Evolutionary conservation across 345 rosid genomes (phyloP).

Genomic region (Psidium friedrichsthalianum): DNA sequence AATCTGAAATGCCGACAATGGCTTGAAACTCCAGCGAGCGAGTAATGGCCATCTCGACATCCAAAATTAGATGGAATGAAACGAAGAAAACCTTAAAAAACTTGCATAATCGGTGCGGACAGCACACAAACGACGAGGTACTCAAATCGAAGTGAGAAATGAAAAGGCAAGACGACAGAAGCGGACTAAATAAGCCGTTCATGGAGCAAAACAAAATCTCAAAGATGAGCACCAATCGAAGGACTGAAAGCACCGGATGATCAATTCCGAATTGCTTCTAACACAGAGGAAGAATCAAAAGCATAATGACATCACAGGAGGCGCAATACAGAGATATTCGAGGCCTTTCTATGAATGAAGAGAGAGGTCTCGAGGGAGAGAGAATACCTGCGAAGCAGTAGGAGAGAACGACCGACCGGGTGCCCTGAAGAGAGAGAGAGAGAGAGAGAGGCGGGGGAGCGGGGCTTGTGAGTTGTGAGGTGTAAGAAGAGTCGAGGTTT

Average conservation of each 20-base stretch:
- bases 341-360: not conserved
- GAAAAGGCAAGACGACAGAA: not conserved
- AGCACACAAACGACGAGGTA: not conserved
- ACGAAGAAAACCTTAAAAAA: not conserved
- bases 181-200: not conserved
- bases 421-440: not conserved
- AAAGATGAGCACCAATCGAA: not conserved
- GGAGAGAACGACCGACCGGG: not conserved
- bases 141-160: not conserved
- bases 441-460: not conserved
- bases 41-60: not conserved
- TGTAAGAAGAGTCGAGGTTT: not conserved
- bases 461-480: not conserved
- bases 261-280: not conserved
- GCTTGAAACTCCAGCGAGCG: not conserved
- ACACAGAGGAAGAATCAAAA: not conserved
- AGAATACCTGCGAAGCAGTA: not conserved
- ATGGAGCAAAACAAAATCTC: not conserved
- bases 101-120: not conserved
- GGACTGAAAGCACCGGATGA: not conserved
- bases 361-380: not conserved
- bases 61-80: not conserved
- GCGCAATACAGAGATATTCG: not conserved
- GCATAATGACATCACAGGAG: not conserved
- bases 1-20: not conserved